These are phyloP conservation scores for Rhizopus microsporus DNA, from an alignment of 371 early-diverging fungal genomes.

Conservation along the genomic window DNA sequence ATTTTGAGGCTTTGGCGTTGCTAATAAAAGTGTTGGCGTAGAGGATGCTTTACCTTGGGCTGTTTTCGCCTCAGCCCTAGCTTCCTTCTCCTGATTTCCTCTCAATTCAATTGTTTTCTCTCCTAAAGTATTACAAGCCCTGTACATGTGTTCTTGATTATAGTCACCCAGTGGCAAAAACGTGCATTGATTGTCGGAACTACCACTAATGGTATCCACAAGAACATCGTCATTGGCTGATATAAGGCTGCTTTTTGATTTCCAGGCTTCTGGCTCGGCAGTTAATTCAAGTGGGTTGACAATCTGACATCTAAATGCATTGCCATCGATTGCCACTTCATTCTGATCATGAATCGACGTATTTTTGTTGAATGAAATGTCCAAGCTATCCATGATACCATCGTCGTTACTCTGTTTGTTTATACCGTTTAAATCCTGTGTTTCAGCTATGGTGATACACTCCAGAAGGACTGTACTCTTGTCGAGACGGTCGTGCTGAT, in stretches of 20 bases:
- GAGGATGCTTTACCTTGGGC: too few species aligned
- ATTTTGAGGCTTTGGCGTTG: too few species aligned
- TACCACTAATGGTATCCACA: not conserved
- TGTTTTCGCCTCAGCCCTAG: too few species aligned
- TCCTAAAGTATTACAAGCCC: not conserved
- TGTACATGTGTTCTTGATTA: not conserved
- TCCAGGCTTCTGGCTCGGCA: not conserved
- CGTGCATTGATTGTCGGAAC: not conserved
- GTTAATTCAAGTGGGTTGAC: not conserved
- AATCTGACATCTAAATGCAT: too few species aligned
- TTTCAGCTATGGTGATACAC: not conserved
- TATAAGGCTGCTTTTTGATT: too few species aligned
- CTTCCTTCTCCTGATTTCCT: not conserved
- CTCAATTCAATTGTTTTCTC: too few species aligned
- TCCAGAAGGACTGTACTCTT: not conserved
- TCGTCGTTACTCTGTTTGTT: not conserved
- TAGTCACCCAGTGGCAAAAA: not conserved
- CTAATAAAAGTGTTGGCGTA: too few species aligned
- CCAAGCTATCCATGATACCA: not conserved
- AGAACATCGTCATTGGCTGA: not conserved
- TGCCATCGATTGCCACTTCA: not conserved
- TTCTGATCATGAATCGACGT: not conserved
- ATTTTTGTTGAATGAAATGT: not conserved
- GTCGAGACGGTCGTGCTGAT: not conserved
- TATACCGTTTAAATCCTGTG: not conserved